These are phyloP conservation scores for Geranium rotundifolium DNA, from an alignment of 345 rosid species.

Conservation along the genomic window DNA sequence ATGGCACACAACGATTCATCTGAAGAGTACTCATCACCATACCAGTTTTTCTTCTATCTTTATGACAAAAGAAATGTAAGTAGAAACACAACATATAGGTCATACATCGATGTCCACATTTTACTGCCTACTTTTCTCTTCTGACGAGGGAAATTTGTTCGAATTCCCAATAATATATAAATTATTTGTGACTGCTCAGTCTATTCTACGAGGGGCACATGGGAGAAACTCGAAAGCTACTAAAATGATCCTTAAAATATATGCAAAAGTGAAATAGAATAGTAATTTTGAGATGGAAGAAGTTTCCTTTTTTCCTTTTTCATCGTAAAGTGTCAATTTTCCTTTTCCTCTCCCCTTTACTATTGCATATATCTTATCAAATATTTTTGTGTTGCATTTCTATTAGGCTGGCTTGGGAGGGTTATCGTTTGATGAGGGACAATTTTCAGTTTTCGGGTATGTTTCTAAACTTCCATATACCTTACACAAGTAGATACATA, in stretches of 20 bases:
- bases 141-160: too few species aligned
- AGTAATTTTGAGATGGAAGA: too few species aligned
- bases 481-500: neutral
- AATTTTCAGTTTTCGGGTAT: slow-evolving; percentile 90
- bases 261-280: neutral
- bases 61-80: slow-evolving; percentile 83
- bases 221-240: neutral
- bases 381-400: too few species aligned
- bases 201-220: too few species aligned
- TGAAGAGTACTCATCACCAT: slow-evolving; percentile 82
- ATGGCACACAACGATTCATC: slow-evolving; percentile 82
- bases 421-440: slow-evolving; percentile 91
- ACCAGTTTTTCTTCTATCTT: slow-evolving; percentile 82
- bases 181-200: too few species aligned
- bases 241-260: neutral
- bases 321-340: too few species aligned
- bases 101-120: too few species aligned
- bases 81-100: slow-evolving; percentile 1
- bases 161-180: too few species aligned
- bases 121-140: too few species aligned
- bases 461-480: neutral
- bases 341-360: too few species aligned
- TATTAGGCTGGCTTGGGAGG: slow-evolving; percentile 78
- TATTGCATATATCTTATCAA: too few species aligned
- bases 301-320: too few species aligned